Percentiles rank a stretch among this genome's conserved stretches.
These are phyloP conservation scores for Penicillium sp. DNA, from an alignment of 2,329 filamentous ascomycete species.

Conservation along the genomic window DNA sequence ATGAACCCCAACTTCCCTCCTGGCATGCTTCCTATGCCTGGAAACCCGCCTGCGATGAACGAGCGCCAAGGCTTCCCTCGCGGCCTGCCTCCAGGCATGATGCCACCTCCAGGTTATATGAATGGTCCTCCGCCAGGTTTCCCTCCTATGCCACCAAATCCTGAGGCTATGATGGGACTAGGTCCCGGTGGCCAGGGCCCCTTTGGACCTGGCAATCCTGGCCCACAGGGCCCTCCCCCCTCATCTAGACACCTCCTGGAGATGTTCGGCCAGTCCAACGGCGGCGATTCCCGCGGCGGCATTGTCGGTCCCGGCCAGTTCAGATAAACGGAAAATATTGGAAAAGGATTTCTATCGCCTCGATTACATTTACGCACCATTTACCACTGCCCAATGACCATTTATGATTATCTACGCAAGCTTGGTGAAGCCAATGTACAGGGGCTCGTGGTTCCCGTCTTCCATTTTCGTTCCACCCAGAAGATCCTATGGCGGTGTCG, in stretches of 20 bases:
- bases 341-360: background rate
- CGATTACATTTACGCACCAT: conserved; percentile 1
- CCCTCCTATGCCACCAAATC: conserved; percentile 34
- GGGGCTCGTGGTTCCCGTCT: conserved; percentile 6
- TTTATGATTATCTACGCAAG: conserved; percentile 12
- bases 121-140: conserved; percentile 35
- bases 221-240: conserved; percentile 32
- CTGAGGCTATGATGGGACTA: conserved; percentile 33
- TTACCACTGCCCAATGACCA: conserved; percentile 7
- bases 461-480: conserved; percentile 4
- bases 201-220: conserved; percentile 30
- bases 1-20: conserved; percentile 34
- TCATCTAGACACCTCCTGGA: conserved; percentile 37
- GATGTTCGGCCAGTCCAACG: conserved; percentile 36
- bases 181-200: conserved; percentile 29
- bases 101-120: conserved; percentile 40
- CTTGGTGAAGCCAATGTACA: conserved; percentile 10
- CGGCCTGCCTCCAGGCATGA: conserved; percentile 37
- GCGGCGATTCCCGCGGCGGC: conserved; percentile 29
- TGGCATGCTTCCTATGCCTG: conserved; percentile 35
- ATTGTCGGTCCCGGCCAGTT: conserved; percentile 33
- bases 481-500: conserved; percentile 12
- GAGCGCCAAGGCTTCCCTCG: conserved; percentile 35
- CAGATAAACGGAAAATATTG: conserved; percentile 19
- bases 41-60: conserved; percentile 25